These are phyloP conservation scores for Lanmaoa rubissima DNA, from an alignment of 768 basidiomycete species.

Conservation along the genomic window DNA sequence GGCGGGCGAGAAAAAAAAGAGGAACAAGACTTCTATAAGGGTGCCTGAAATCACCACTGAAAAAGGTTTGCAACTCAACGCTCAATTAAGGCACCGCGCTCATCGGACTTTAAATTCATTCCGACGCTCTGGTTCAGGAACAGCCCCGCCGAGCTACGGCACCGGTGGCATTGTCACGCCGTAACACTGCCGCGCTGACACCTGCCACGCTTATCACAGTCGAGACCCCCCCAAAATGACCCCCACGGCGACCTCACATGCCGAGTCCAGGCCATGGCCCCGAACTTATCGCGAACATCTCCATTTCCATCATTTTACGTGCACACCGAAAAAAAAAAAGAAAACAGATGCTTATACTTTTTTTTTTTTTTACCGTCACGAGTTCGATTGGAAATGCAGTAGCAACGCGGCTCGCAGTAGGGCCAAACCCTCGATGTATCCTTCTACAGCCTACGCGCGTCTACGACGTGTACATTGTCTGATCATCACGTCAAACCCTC, in stretches of 20 bases:
- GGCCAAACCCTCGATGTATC: neutral
- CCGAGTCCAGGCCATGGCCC: constrained; percentile 13
- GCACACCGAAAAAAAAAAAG: too few relatives aligned
- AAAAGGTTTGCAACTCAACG: constrained; percentile 25
- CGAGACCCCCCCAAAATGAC: constrained; percentile 23
- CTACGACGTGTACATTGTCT: constrained; percentile 4
- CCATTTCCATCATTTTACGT: neutral
- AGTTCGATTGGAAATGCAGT: neutral
- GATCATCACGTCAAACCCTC: neutral
- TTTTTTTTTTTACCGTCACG: too few relatives aligned
- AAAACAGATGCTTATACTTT: too few relatives aligned
- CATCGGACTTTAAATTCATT: constrained; percentile 30
- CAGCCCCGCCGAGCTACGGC: constrained; percentile 36
- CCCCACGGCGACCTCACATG: constrained; percentile 11
- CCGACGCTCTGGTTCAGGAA: constrained; percentile 32
- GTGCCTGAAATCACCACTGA: constrained; percentile 36
- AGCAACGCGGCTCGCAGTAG: neutral
- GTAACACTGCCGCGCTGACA: constrained; percentile 18
- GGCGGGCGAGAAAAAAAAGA: constrained; percentile 28
- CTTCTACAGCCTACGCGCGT: neutral
- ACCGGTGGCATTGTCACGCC: constrained; percentile 30
- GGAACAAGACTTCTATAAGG: constrained; percentile 34
- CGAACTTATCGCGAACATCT: too few relatives aligned
- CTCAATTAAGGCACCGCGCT: constrained; percentile 37
- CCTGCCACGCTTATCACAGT: constrained; percentile 13